phyloP scores from a whole-genome alignment of 1,284 basidiomycete genomes.

The Tetrapyrgos nigripes region DNA sequence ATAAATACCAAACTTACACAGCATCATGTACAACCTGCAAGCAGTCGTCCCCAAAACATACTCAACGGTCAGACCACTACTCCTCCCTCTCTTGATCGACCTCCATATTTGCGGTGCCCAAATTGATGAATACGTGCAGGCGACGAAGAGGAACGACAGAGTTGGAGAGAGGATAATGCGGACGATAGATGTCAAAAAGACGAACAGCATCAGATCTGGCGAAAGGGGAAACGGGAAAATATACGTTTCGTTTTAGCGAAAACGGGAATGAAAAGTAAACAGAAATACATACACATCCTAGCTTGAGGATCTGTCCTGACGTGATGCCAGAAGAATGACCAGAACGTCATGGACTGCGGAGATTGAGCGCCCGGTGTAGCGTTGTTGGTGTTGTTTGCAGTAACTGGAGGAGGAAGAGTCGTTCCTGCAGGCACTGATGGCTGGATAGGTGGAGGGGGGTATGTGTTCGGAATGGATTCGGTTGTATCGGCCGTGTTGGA shows the following conservation, averaged over 20 bases:
- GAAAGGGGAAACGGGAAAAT: constrained; percentile 5
- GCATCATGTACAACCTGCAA: constrained; percentile 71
- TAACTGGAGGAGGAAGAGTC: constrained; percentile 27
- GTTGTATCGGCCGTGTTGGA: neutral
- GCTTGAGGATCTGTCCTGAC: constrained; percentile 74
- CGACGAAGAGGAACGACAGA: constrained; percentile 75
- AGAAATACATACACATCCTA: constrained; percentile 60
- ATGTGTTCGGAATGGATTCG: neutral
- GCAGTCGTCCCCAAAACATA: constrained; percentile 83
- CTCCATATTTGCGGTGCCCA: constrained; percentile 89
- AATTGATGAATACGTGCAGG: constrained; percentile 72
- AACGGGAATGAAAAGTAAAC: neutral
- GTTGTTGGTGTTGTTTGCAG: constrained; percentile 26
- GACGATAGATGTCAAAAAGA: constrained; percentile 74
- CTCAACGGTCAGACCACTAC: constrained; percentile 69
- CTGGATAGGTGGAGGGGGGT: neutral
- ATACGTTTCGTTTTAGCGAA: neutral
- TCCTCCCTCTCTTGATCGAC: constrained; percentile 73
- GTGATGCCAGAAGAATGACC: constrained; percentile 59
- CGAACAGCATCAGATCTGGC: constrained; percentile 69
- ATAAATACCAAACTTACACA: constrained; percentile 63
- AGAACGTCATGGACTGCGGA: constrained; percentile 42
- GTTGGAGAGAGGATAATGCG: constrained; percentile 77
- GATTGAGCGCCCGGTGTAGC: no score
- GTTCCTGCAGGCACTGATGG: constrained; percentile 21